phyloP scores from a whole-genome alignment of 257 asterid species.

The Primulina tabacum region DNA sequence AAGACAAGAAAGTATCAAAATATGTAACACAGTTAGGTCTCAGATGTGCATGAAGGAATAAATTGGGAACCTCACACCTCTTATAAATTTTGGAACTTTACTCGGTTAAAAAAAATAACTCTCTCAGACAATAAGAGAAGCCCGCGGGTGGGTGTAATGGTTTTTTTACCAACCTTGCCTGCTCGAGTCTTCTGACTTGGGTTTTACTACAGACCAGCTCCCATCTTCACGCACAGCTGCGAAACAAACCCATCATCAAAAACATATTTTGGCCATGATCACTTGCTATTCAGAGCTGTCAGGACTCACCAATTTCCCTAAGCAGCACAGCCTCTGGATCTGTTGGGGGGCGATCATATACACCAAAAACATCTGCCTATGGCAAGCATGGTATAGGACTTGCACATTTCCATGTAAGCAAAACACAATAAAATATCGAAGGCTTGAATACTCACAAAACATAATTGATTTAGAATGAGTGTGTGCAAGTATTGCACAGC shows the following conservation, averaged over 20 bases:
- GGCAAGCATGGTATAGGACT: constrained; percentile 40
- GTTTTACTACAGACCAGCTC: constrained; percentile 79
- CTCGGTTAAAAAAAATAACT: no score
- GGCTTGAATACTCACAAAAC: neutral
- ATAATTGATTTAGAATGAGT: neutral
- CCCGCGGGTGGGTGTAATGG: neutral
- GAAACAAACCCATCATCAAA: constrained; percentile 13
- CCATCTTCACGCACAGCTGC: constrained; percentile 91
- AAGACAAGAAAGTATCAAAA: neutral
- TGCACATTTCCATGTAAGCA: constrained; percentile 15
- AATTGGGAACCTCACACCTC: neutral
- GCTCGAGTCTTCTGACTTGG: constrained; percentile 47
- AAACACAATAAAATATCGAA: neutral
- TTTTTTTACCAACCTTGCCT: constrained; percentile 45
- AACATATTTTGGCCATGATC: constrained; percentile 5
- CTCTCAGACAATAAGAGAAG: neutral
- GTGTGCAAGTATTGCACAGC: neutral
- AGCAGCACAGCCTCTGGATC: constrained; percentile 78
- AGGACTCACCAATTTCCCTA: constrained; percentile 67
- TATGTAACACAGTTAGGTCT: neutral
- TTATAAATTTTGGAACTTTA: no score
- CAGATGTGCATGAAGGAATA: neutral
- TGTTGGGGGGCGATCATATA: constrained; percentile 87
- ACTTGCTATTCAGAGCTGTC: neutral
- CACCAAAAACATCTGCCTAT: constrained; percentile 90